Evolutionary conservation across 768 basidiomycete genomes (phyloP).

Genomic region (Podaxis sp.): DNA sequence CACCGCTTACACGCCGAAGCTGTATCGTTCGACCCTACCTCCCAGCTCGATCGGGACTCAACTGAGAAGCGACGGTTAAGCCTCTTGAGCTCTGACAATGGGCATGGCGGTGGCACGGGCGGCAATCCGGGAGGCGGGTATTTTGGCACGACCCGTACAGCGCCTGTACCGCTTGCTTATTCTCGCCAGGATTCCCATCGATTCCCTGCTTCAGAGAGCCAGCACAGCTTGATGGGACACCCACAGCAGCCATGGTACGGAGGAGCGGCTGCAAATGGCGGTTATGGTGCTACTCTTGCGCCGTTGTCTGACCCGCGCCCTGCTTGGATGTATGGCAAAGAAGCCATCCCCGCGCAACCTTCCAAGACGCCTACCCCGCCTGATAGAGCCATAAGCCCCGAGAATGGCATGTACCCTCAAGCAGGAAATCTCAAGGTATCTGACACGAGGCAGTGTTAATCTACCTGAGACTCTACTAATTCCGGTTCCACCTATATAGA

Average conservation of each 20-base stretch:
- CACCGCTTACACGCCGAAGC: conserved; percentile 39
- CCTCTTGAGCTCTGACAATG: conserved; percentile 22
- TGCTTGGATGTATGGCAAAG: not conserved
- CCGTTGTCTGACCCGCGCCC: not conserved
- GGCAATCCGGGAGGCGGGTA: not conserved
- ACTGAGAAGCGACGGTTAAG: conserved; percentile 23
- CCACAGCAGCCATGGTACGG: not conserved
- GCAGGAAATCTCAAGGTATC: not conserved
- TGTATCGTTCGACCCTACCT: conserved; percentile 46
- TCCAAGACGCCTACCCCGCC: not conserved
- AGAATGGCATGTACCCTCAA: not conserved
- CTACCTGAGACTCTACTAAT: not conserved
- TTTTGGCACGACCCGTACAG: not conserved
- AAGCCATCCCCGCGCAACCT: not conserved
- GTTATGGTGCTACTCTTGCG: not conserved
- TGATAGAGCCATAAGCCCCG: not conserved
- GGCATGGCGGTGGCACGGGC: conserved; percentile 1
- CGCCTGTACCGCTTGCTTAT: not conserved
- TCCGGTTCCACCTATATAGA: not conserved
- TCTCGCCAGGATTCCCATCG: not conserved
- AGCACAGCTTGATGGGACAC: not conserved
- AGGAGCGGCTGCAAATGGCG: not conserved
- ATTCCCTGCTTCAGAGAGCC: conserved; percentile 3
- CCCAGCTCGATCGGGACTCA: conserved; percentile 17
- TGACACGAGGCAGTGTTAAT: not conserved